A percentile compares a stretch with the other conserved stretches of the same genome.
phyloP scores from a whole-genome alignment of 140 eudicot genomes.

The Senecio squalidus region DNA sequence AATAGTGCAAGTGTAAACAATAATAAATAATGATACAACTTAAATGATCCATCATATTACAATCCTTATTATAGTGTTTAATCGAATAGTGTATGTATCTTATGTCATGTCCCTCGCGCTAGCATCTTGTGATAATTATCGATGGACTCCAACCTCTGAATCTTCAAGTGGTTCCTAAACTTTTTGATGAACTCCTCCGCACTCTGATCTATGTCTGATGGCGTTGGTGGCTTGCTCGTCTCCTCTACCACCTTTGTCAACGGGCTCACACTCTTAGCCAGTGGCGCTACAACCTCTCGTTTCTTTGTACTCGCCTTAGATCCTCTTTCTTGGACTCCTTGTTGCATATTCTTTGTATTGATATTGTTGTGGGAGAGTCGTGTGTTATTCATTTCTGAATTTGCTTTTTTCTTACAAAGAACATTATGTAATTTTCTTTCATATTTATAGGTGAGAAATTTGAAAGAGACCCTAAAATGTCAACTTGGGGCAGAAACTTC shows the following conservation, averaged over 20 bases:
- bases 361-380: not conserved
- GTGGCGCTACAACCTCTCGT: not conserved
- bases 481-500: too few species aligned
- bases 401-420: not conserved
- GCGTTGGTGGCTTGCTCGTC: slow-evolving; percentile 3
- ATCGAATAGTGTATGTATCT: not conserved
- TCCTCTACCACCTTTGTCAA: slow-evolving; percentile 16
- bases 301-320: not conserved
- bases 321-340: not conserved
- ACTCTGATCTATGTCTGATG: slow-evolving; percentile 53
- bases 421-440: not conserved
- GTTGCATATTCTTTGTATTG: not conserved
- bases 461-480: not conserved
- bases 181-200: slow-evolving; percentile 81
- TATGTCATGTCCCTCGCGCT: slow-evolving; percentile 53
- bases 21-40: slow-evolving; percentile 8
- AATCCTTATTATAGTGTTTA: not conserved
- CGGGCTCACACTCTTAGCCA: not conserved
- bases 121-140: slow-evolving; percentile 69
- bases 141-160: slow-evolving; percentile 84
- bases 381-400: not conserved
- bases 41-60: slow-evolving; percentile 13
- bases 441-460: not conserved
- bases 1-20: too few species aligned
- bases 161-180: slow-evolving; percentile 61